Conservation (phyloP, 768 basidiomycete species). For the Gloeostereum incarnatum region DNA sequence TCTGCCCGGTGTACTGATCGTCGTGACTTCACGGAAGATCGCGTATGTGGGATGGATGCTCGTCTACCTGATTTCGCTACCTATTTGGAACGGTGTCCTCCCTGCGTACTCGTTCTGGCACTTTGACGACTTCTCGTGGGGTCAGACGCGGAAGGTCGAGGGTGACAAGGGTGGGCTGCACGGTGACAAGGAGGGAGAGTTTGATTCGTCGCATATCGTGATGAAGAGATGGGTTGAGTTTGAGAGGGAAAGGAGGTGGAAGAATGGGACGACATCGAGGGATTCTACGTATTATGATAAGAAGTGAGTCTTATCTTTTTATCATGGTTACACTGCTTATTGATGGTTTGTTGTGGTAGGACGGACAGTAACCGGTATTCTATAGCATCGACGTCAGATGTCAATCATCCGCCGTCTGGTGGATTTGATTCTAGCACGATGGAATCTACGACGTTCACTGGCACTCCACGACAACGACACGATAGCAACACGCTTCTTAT, state of each 20-base stretch:
- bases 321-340: constrained; percentile 5
- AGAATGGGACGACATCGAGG: constrained; percentile 74
- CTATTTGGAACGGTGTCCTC: constrained; percentile 95
- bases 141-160: constrained; percentile 79
- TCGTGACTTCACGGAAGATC: constrained; percentile 90
- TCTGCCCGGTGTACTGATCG: constrained; percentile 90
- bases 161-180: constrained; percentile 65
- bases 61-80: constrained; percentile 84
- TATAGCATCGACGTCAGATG: constrained; percentile 68
- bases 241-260: constrained; percentile 92
- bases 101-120: constrained; percentile 99
- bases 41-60: constrained; percentile 98
- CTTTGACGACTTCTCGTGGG: constrained; percentile 98
- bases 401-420: constrained; percentile 44
- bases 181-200: constrained; percentile 94
- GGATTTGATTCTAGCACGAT: constrained; percentile 50
- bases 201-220: constrained; percentile 92
- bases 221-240: constrained; percentile 99
- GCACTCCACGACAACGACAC: constrained; percentile 42
- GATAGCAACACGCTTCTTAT: constrained; percentile 67
- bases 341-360: constrained; percentile 16
- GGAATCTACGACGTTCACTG: constrained; percentile 40
- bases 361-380: constrained; percentile 56
- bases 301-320: constrained; percentile 40
- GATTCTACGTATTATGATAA: constrained; percentile 72